phyloP scores from a whole-genome alignment of 2,329 filamentous ascomycete species.

The Pseudocercospora ulei region DNA sequence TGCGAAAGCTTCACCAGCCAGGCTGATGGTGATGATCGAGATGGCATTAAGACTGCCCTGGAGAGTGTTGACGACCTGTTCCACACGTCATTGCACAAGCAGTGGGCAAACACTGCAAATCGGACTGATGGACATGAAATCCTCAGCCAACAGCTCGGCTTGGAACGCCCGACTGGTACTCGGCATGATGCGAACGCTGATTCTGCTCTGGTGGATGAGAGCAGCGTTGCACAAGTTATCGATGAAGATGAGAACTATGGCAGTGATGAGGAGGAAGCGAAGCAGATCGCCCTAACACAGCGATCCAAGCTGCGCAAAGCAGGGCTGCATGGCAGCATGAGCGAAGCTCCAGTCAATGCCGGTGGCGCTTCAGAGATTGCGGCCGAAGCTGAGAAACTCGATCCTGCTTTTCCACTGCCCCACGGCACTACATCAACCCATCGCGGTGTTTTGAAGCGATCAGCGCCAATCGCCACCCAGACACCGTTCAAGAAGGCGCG shows the following conservation, averaged over 20 bases:
- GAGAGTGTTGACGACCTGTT: conserved; percentile 84
- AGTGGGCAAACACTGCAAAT: conserved; percentile 11
- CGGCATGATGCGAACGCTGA: conserved; percentile 15
- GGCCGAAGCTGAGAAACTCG: conserved; percentile 19
- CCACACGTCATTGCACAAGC: conserved; percentile 40
- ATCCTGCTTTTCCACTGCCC: conserved; percentile 14
- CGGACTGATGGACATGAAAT: conserved; percentile 11
- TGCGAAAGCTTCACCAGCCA: conserved; percentile 59
- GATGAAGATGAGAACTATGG: conserved; percentile 36
- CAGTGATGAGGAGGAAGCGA: conserved; percentile 38
- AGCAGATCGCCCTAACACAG: conserved; percentile 32
- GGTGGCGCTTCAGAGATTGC: conserved; percentile 20
- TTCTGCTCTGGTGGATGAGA: conserved; percentile 55
- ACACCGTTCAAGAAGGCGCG: conserved; percentile 24
- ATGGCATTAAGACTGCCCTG: conserved; percentile 61
- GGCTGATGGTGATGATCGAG: conserved; percentile 41
- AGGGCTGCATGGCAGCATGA: conserved; percentile 18
- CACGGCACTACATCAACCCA: conserved; percentile 9
- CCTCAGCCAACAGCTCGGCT: conserved; percentile 3
- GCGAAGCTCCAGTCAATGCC: conserved; percentile 22
- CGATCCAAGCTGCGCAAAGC: conserved; percentile 24
- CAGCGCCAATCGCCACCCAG: conserved; percentile 16
- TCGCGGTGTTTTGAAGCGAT: conserved; percentile 20
- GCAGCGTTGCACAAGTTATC: conserved; percentile 45
- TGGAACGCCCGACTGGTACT: conserved; percentile 5